phyloP scores from a whole-genome alignment of 768 basidiomycete genomes.

The Tylopilus vinaceipallidus region DNA sequence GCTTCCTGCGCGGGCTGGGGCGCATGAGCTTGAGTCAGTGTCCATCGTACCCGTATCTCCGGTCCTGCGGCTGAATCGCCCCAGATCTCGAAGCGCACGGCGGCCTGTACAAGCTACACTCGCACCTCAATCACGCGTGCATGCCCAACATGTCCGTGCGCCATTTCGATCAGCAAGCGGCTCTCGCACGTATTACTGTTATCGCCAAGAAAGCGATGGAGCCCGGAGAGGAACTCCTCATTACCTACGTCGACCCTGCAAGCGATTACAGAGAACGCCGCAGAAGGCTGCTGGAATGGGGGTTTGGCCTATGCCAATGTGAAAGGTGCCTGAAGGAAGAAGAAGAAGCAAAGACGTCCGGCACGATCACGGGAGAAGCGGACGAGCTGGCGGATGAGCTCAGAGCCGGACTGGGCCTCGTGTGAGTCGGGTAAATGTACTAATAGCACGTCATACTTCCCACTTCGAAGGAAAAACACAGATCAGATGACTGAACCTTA shows the following conservation, averaged over 20 bases:
- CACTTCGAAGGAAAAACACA: not conserved
- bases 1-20: conserved; percentile 69
- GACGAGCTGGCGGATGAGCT: conserved; percentile 58
- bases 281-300: conserved; percentile 63
- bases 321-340: conserved; percentile 64
- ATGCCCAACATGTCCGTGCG: conserved; percentile 75
- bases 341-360: conserved; percentile 23
- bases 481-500: not conserved
- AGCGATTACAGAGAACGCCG: conserved; percentile 41
- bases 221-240: conserved; percentile 69
- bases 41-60: not conserved
- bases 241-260: conserved; percentile 76
- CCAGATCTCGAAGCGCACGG: conserved; percentile 82
- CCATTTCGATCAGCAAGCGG: conserved; percentile 66
- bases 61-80: not conserved
- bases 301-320: conserved; percentile 71
- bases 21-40: conserved; percentile 78
- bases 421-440: conserved; percentile 17
- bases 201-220: conserved; percentile 65
- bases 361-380: conserved; percentile 13
- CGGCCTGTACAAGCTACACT: conserved; percentile 81
- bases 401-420: conserved; percentile 61
- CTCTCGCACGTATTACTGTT: conserved; percentile 72
- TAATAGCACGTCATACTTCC: not conserved
- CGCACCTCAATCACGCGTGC: conserved; percentile 87